phyloP scores from a whole-genome alignment of 2,329 filamentous ascomycete genomes.

The Fusarium decemcellulare region DNA sequence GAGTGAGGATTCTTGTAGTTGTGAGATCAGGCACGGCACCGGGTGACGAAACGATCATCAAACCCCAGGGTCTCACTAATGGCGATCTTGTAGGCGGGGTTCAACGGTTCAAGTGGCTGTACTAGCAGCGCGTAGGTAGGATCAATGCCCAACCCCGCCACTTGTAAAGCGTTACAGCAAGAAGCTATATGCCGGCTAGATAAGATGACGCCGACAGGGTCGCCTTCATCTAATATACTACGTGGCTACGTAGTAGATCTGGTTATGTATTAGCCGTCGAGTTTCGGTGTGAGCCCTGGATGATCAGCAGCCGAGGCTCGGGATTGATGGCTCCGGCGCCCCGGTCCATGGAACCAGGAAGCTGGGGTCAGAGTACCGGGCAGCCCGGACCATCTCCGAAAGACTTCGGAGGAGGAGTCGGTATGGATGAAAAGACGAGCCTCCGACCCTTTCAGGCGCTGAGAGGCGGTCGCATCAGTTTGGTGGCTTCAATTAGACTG shows the following conservation, averaged over 20 bases:
- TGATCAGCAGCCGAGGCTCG: not conserved
- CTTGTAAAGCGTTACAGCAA: too few relatives aligned
- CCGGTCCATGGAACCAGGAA: not conserved
- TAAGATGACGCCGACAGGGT: not conserved
- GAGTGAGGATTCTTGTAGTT: conserved; percentile 2
- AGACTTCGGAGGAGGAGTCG: not conserved
- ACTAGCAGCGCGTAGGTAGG: conserved; percentile 10
- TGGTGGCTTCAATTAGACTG: conserved; percentile 6
- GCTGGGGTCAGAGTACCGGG: not conserved
- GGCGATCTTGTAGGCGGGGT: conserved; percentile 26
- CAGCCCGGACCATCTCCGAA: not conserved
- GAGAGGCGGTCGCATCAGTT: not conserved
- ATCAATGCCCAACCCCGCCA: too few relatives aligned
- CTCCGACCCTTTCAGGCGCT: not conserved
- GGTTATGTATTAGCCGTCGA: not conserved
- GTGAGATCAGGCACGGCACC: conserved; percentile 11
- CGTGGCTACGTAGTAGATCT: not conserved
- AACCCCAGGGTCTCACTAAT: conserved; percentile 14
- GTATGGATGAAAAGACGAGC: not conserved
- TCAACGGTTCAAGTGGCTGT: conserved; percentile 17
- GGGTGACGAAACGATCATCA: conserved; percentile 8
- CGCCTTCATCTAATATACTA: not conserved
- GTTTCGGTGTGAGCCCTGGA: too few relatives aligned
- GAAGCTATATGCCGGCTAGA: not conserved
- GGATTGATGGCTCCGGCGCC: not conserved